Percentiles rank a stretch among this genome's conserved stretches.
Evolutionary conservation across 768 basidiomycete genomes (phyloP).

Genomic region (Tricholoma flavovirens): DNA sequence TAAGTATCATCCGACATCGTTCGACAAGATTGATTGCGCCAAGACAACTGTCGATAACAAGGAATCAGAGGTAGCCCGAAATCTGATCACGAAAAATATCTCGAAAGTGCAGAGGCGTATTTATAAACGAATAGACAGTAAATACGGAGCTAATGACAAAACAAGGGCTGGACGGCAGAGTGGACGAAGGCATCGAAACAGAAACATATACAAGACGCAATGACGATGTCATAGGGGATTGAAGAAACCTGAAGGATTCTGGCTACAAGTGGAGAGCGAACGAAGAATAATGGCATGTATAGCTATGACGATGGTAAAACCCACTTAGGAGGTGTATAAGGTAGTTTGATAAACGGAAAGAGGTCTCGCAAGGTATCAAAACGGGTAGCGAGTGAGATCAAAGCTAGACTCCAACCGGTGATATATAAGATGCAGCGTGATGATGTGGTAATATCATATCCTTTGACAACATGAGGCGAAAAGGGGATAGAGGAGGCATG

Average conservation of each 20-base stretch:
- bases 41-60: too few species aligned
- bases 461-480: constrained; percentile 17
- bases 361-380: constrained; percentile 7
- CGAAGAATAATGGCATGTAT: constrained; percentile 3
- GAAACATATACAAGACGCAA: not conserved
- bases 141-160: constrained; percentile 1
- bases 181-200: not conserved
- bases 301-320: not conserved
- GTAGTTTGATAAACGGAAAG: constrained; percentile 6
- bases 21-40: too few species aligned
- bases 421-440: constrained; percentile 30
- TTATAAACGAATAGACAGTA: not conserved
- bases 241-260: not conserved
- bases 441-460: constrained; percentile 26
- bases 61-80: too few species aligned
- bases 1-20: too few species aligned
- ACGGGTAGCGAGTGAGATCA: constrained; percentile 10
- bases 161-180: not conserved
- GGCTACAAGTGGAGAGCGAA: not conserved
- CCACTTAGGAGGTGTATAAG: constrained; percentile 3
- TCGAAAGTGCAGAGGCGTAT: too few species aligned
- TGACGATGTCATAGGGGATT: not conserved
- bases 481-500: constrained; percentile 2
- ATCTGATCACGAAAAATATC: too few species aligned
- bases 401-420: constrained; percentile 21